These are phyloP conservation scores for Scedosporium apiospermum DNA, from an alignment of 2,329 filamentous ascomycete genomes.

Conservation along the genomic window DNA sequence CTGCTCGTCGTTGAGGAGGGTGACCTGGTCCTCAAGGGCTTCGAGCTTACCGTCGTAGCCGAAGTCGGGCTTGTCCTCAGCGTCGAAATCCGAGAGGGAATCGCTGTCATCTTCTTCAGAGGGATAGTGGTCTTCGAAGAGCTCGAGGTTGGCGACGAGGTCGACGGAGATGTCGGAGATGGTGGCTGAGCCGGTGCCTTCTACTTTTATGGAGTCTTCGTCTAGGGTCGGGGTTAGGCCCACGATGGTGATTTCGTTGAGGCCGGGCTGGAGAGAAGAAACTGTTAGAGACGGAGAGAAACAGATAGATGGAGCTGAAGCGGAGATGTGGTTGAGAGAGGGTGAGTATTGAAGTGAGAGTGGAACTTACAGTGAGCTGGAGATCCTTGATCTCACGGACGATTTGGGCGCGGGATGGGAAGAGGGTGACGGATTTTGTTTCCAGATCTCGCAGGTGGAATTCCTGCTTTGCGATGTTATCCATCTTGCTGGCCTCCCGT, in stretches of 20 bases:
- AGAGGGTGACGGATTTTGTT: conserved; percentile 54
- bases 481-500: neutral
- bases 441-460: conserved; percentile 47
- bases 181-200: conserved; percentile 44
- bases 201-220: conserved; percentile 50
- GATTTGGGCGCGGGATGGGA: conserved; percentile 51
- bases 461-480: conserved; percentile 16
- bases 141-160: conserved; percentile 42
- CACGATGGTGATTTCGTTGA: conserved; percentile 47
- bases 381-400: conserved; percentile 50
- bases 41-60: conserved; percentile 5
- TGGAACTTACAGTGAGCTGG: conserved; percentile 28
- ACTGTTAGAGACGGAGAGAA: no score
- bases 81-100: conserved; percentile 11
- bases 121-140: conserved; percentile 45
- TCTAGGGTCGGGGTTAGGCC: conserved; percentile 47
- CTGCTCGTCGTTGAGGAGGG: conserved; percentile 19
- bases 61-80: conserved; percentile 15
- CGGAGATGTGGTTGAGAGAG: conserved; percentile 30
- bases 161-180: conserved; percentile 55
- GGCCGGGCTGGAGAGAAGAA: conserved; percentile 40
- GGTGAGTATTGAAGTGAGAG: neutral
- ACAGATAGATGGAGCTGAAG: conserved; percentile 34
- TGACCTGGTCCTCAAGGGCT: conserved; percentile 20
- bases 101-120: conserved; percentile 23